Evolutionary conservation across 2,329 filamentous ascomycete species (phyloP), one percentile per base, ranked within the genome.

Genomic region (Tolypocladium album): DNA sequence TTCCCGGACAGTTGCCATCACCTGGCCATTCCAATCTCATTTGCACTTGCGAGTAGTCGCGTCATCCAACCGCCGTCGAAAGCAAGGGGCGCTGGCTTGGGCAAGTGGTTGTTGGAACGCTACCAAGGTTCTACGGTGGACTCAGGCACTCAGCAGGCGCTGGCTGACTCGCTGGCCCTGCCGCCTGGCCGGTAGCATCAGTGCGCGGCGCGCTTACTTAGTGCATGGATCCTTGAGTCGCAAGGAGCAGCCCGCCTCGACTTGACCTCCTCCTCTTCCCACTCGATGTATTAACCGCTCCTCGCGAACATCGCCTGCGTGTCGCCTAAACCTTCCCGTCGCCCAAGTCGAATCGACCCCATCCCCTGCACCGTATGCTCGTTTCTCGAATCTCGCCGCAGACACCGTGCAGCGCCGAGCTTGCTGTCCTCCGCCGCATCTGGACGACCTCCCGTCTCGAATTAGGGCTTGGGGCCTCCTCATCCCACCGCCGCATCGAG

Each of bases 191-290:
- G 72, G 69, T 74, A 68, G 62, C 65, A 72, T 68, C 66, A 67
- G 66, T 63, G 67, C 65, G 66, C 64, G 67, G 71, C 68, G 69
- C 71, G 71, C 71, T 73, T 72, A 69, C 67, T 71, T 67, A 69
- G 69, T 67, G 64, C 45, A 38, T 68, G 64, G 45, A 55, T 15
- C 57, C 34, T 31, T 50, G 47, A 45, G n/a, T 53, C 34, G 55
- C 55, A 55, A 31, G 40, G 27, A 45, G 24, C 56, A 47, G 39
- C 40, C 42, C 42, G 27, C 56, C 31, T 55, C 50, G 31, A n/a
- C 50, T 17, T 34, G 39, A 57, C 27, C 36, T 24, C 31, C 45
- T 40, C 45, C 45, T 24, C 43, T 31, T 40, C 45, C 5, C 42
- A 53, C 34, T 50, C 36, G 45, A 24, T 34, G 24, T 40, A 7